Conservation (phyloP, 2,329 filamentous ascomycete species). For the Venturia carpophila region DNA sequence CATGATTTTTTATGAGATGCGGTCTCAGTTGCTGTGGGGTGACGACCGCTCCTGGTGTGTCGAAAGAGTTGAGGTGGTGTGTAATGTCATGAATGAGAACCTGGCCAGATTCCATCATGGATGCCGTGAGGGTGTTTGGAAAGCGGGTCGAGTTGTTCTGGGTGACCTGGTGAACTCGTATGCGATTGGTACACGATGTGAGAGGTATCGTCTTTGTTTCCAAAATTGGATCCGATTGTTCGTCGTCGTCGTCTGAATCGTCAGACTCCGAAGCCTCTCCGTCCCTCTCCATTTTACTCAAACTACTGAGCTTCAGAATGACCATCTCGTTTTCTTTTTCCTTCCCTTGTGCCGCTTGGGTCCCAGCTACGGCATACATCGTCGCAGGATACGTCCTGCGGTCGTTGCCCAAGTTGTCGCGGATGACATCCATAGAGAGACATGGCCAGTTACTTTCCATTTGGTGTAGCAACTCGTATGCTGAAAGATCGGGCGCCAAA, state of each 20-base stretch:
- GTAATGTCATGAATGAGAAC: slow-evolving; percentile 93
- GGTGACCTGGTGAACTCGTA: slow-evolving; percentile 76
- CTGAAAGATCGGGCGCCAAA: slow-evolving; percentile 81
- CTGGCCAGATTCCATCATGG: slow-evolving; percentile 84
- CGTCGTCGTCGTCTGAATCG: slow-evolving; percentile 64
- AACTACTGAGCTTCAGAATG: slow-evolving; percentile 90
- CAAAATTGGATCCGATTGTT: slow-evolving; percentile 74
- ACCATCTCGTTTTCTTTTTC: slow-evolving; percentile 86
- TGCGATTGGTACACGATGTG: slow-evolving; percentile 83
- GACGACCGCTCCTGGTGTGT: slow-evolving; percentile 74
- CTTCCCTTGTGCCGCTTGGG: slow-evolving; percentile 71
- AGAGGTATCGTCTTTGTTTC: slow-evolving; percentile 87
- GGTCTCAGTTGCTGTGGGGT: slow-evolving; percentile 82
- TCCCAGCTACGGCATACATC: slow-evolving; percentile 89
- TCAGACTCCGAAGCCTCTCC: slow-evolving; percentile 63
- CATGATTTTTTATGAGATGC: slow-evolving; percentile 82
- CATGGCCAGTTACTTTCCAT: slow-evolving; percentile 95
- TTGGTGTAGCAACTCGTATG: slow-evolving; percentile 95
- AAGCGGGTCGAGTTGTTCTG: slow-evolving; percentile 26
- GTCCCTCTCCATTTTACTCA: slow-evolving; percentile 80
- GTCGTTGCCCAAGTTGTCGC: slow-evolving; percentile 77
- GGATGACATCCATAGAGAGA: slow-evolving; percentile 87
- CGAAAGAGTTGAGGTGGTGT: slow-evolving; percentile 80
- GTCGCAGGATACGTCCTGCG: slow-evolving; percentile 91
- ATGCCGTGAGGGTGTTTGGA: slow-evolving; percentile 74